Percentiles rank a stretch among this genome's conserved stretches.
Conservation (phyloP, 306 rosid genomes). For the Astragalus membranaceus region DNA sequence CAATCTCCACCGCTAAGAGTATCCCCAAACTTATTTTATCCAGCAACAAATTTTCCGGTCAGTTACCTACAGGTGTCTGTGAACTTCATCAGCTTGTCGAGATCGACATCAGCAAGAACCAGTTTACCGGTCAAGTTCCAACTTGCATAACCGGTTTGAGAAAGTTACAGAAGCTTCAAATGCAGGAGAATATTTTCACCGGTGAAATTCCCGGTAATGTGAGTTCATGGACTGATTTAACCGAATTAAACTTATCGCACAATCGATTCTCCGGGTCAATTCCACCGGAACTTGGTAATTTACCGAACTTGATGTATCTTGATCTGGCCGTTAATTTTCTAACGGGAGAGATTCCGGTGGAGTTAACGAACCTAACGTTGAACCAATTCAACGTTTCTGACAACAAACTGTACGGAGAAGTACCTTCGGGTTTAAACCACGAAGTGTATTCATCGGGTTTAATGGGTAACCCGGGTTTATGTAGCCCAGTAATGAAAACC, state of each 20-base stretch:
- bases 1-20: constrained; percentile 25
- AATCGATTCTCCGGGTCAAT: constrained; percentile 54
- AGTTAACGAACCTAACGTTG: constrained; percentile 50
- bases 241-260: constrained; percentile 50
- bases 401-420: constrained; percentile 50
- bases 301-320: constrained; percentile 50
- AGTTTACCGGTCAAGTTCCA: constrained; percentile 50
- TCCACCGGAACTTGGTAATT: constrained; percentile 47
- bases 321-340: constrained; percentile 60
- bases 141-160: constrained; percentile 47
- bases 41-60: constrained; percentile 47
- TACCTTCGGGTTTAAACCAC: constrained; percentile 52
- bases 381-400: constrained; percentile 53
- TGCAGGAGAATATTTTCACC: constrained; percentile 59
- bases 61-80: constrained; percentile 45
- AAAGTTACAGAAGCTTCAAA: constrained; percentile 45
- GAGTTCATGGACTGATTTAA: constrained; percentile 47
- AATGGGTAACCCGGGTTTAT: constrained; percentile 55
- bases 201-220: constrained; percentile 50
- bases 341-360: constrained; percentile 59
- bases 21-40: constrained; percentile 32
- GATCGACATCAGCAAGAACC: constrained; percentile 47
- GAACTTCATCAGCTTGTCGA: constrained; percentile 24
- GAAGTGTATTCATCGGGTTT: constrained; percentile 33
- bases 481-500: constrained; percentile 42